A percentile compares a stretch with the other conserved stretches of the same genome.
These are phyloP conservation scores for Primulina huaijiensis DNA, from an alignment of 257 asterid genomes.

Conservation along the genomic window DNA sequence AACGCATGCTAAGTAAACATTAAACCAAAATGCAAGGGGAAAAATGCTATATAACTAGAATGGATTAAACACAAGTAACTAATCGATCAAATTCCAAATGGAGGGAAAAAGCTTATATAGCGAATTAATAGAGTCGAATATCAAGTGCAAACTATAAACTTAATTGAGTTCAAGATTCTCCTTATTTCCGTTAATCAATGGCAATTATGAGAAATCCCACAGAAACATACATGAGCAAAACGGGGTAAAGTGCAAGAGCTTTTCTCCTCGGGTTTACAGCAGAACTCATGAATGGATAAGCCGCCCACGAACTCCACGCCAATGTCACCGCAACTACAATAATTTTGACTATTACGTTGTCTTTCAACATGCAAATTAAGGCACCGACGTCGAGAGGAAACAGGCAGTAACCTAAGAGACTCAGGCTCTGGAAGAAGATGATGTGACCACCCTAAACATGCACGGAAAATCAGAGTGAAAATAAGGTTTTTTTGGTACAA, in stretches of 20 bases:
- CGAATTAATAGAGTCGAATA: too few relatives aligned
- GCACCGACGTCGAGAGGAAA: slow-evolving; percentile 92
- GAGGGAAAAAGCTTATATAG: too few relatives aligned
- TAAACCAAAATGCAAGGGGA: too few relatives aligned
- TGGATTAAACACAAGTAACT: too few relatives aligned
- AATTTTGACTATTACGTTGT: slow-evolving; percentile 66
- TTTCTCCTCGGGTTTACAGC: slow-evolving; percentile 83
- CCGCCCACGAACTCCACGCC: slow-evolving; percentile 99
- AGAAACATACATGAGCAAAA: slow-evolving; percentile 85
- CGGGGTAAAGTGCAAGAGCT: slow-evolving; percentile 93
- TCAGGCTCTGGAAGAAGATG: slow-evolving; percentile 94
- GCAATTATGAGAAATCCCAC: slow-evolving; percentile 94
- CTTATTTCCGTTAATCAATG: slow-evolving; percentile 45
- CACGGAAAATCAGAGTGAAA: neutral
- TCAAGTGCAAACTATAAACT: too few relatives aligned
- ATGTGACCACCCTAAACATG: slow-evolving; percentile 81
- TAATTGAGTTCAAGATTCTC: too few relatives aligned
- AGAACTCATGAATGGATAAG: slow-evolving; percentile 94
- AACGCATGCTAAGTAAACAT: too few relatives aligned
- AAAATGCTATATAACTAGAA: too few relatives aligned
- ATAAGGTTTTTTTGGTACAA: too few relatives aligned
- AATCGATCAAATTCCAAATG: too few relatives aligned
- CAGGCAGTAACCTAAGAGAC: slow-evolving; percentile 86
- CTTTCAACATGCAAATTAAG: slow-evolving; percentile 74
- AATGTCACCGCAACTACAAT: slow-evolving; percentile 71